Percentiles rank a stretch among this genome's conserved stretches.
Conservation (phyloP, 2,329 filamentous ascomycete species). For the Aspergillus pseudoglaucus region DNA sequence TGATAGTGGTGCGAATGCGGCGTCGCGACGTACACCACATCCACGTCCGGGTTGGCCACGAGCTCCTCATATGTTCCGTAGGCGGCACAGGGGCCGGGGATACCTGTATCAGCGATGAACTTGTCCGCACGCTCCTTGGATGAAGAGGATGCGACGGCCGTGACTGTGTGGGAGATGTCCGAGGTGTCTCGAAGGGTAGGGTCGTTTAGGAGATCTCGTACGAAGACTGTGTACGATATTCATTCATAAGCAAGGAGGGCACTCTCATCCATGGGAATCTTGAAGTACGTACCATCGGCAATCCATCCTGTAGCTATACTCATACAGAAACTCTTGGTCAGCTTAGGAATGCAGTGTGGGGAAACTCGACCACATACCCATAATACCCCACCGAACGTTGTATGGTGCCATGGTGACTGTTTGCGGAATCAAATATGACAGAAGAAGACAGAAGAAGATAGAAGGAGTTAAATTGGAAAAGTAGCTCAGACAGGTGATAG, state of each 20-base stretch:
- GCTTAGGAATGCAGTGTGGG: not conserved
- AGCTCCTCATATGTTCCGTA: constrained; percentile 81
- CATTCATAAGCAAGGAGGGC: too few relatives aligned
- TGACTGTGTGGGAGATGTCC: constrained; percentile 70
- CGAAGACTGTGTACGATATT: constrained; percentile 46
- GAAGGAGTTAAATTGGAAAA: too few relatives aligned
- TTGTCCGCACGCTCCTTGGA: constrained; percentile 62
- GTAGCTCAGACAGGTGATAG: not conserved
- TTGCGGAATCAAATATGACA: not conserved
- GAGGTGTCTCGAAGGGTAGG: constrained; percentile 61
- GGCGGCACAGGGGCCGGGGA: constrained; percentile 60
- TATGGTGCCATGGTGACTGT: constrained; percentile 25
- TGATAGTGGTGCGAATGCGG: constrained; percentile 92
- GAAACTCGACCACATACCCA: constrained; percentile 27
- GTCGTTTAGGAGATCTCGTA: constrained; percentile 71
- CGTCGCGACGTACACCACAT: constrained; percentile 84
- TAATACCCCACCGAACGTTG: constrained; percentile 39
- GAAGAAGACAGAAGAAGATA: too few relatives aligned
- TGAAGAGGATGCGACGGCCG: constrained; percentile 73
- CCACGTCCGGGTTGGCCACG: constrained; percentile 68
- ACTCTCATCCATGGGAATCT: not conserved
- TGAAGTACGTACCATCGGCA: constrained; percentile 27
- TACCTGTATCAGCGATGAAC: constrained; percentile 66
- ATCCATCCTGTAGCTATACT: constrained; percentile 40
- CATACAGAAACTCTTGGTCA: constrained; percentile 6